Evolutionary conservation across 75 land plant species (phyloP), one percentile per base, ranked within the genome.

Genomic region (Isoetes taiwanensis): DNA sequence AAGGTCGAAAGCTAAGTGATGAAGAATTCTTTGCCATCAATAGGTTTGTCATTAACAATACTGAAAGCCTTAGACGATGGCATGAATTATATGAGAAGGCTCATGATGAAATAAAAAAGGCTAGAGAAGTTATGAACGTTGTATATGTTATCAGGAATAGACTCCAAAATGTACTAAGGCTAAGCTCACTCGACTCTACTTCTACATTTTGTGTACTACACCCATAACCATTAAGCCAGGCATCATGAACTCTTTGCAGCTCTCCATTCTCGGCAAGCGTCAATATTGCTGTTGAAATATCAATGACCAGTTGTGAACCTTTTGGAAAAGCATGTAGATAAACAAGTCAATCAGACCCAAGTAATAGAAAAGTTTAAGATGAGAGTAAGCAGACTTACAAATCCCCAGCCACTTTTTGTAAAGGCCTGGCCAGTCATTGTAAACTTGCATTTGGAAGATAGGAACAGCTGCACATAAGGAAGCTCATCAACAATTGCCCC

Each of bases 261-360:
- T 46, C 50, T 5, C 50, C 50, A n/a, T 46, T 46, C n/a, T 46
- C 50, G n/a, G 50, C 50, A 8, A 46, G 50, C 23, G 50, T 46
- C 12, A 46, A 23, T 46, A 46, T 46, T n/a, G 50, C 50, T 5
- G 50, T 46, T 46, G 50, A 46, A 19, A 46, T 46, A n/a, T 46
- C 50, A 4, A 46, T 46, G 6, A 23, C 50, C 16, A 46, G 19
- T 23, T 46, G 50, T n/a, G 50, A 46, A 6, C 50, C 50, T 16
- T 46, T 46, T 16, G 16, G 50, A 23, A 46, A 46, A 19, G 50
- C 50, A 19, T 46, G 50, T 3, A 19, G 6, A 23, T 6, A 46
- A 46, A 8, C 23, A 5, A 46, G 50, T 46, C 38, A 37, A 37
- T 37, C 11, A 37, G n/a, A n/a, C n/a, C n/a, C n/a, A n/a, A n/a